Percentiles rank a stretch among this genome's conserved stretches.
Conservation (phyloP, 1,284 basidiomycete genomes). For the Cryptococcus hybrid region DNA sequence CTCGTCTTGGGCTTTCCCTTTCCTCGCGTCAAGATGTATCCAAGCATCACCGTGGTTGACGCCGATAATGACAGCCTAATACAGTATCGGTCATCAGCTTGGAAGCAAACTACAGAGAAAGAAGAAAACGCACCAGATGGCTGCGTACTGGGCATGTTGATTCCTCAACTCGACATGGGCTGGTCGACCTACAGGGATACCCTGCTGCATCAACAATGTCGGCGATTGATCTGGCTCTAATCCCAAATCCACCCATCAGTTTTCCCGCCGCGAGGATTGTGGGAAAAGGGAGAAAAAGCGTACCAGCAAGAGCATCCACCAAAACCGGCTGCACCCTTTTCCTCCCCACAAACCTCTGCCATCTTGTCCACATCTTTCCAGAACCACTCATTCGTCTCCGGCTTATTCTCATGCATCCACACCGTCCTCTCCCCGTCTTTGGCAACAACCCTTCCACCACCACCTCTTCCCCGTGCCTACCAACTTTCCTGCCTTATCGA, state of each 20-base stretch:
- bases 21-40: constrained; percentile 42
- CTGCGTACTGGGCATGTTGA: constrained; percentile 91
- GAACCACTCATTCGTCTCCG: constrained; percentile 81
- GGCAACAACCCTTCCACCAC: constrained; percentile 59
- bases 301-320: constrained; percentile 66
- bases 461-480: constrained; percentile 27
- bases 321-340: constrained; percentile 75
- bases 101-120: constrained; percentile 45
- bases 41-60: constrained; percentile 52
- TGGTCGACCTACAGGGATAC: constrained; percentile 80
- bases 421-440: constrained; percentile 55
- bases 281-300: constrained; percentile 2
- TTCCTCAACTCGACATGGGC: constrained; percentile 88
- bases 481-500: constrained; percentile 8
- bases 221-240: constrained; percentile 71
- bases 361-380: constrained; percentile 85
- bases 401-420: constrained; percentile 88
- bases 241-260: neutral
- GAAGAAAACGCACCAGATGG: constrained; percentile 70
- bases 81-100: neutral
- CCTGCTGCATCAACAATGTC: constrained; percentile 65
- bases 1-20: constrained; percentile 18
- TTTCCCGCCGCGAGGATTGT: too few relatives aligned
- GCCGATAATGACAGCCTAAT: constrained; percentile 53
- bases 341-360: constrained; percentile 68